Base-by-base conservation (phyloP, 345 rosid species). In the Litchi chinensis region DNA sequence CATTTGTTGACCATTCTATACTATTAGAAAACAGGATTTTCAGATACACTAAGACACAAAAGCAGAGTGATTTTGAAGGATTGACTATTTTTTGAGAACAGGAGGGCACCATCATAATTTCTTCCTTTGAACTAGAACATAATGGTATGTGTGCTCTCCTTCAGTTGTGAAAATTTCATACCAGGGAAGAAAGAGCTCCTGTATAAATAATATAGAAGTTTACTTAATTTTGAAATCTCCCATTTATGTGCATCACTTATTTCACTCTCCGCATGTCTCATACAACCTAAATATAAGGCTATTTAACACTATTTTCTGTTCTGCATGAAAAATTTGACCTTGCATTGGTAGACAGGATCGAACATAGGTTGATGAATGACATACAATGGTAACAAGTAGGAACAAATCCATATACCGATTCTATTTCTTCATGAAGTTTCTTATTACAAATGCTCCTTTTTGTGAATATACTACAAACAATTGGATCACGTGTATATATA, bases 381-480 rank as follows among this genome's bases (percentile, higher is more conserved):
- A 39, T 6, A 59, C 12, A 71, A 57, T 26, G 26, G 52, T 60
- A 22, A 75, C 70, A 50, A 50, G 39, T 50, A 5, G 46, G 46
- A 76, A 80, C 56, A 80, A 16, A 71, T 64, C 54, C 75, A 76
- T 75, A 48, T 40, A 71, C 75, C 63, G 77, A 77, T 59, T 74
- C 11, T 57, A 79, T 64, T 75, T 80, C 83, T 72, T 73, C 68
- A 18, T 8, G 46, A 43, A 64, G 78, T 74, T 84, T 64, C 77
- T 79, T 76, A 72, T 65, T 80, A 86, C 86, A 86, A 71, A 78
- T 63, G 70, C 67, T 60, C 54, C 60, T 71, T 67, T 48, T 68
- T 63, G 7, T 65, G 71, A 76, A 84, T 70, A 74, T 79, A 63
- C 79, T 73, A 84, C 80, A 77, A 75, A 79, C 68, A 80, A 79